Percentiles rank a stretch among this genome's conserved stretches.
Evolutionary conservation across 331 rosid genomes (phyloP).

Genomic region (Quercus lobata): DNA sequence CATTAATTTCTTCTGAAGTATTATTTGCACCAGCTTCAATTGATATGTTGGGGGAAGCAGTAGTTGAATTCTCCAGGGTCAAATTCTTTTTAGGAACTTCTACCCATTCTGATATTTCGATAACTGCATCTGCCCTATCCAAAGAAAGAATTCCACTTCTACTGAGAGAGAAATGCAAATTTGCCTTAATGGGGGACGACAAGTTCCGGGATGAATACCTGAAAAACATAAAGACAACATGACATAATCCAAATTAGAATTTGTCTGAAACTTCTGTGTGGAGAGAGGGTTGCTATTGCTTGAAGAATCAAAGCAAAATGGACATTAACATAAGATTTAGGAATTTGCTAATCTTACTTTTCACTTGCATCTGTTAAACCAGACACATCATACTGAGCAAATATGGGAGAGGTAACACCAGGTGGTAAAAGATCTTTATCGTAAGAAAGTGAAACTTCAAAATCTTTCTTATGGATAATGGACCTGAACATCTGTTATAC

Average conservation of each 20-base stretch:
- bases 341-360: slow-evolving; percentile 58
- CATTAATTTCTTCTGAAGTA: slow-evolving; percentile 57
- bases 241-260: slow-evolving; percentile 15
- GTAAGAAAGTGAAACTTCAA: slow-evolving; percentile 83
- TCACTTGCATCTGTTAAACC: slow-evolving; percentile 78
- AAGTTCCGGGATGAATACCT: slow-evolving; percentile 85
- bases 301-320: slow-evolving; percentile 17
- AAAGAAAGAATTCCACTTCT: slow-evolving; percentile 90
- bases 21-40: slow-evolving; percentile 54
- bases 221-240: slow-evolving; percentile 13
- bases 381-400: slow-evolving; percentile 69
- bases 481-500: slow-evolving; percentile 75
- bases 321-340: not conserved
- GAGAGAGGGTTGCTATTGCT: not conserved
- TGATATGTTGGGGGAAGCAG: slow-evolving; percentile 46
- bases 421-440: slow-evolving; percentile 77
- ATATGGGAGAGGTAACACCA: slow-evolving; percentile 59
- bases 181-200: slow-evolving; percentile 88
- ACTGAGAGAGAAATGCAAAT: slow-evolving; percentile 83
- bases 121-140: slow-evolving; percentile 91
- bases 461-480: slow-evolving; percentile 71
- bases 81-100: slow-evolving; percentile 77
- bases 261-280: slow-evolving; percentile 6
- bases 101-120: slow-evolving; percentile 93
- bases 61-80: slow-evolving; percentile 71